A percentile compares a stretch with the other conserved stretches of the same genome.
These are phyloP conservation scores for Terfezia claveryi DNA, from an alignment of 495 filamentous ascomycete genomes.

Conservation along the genomic window DNA sequence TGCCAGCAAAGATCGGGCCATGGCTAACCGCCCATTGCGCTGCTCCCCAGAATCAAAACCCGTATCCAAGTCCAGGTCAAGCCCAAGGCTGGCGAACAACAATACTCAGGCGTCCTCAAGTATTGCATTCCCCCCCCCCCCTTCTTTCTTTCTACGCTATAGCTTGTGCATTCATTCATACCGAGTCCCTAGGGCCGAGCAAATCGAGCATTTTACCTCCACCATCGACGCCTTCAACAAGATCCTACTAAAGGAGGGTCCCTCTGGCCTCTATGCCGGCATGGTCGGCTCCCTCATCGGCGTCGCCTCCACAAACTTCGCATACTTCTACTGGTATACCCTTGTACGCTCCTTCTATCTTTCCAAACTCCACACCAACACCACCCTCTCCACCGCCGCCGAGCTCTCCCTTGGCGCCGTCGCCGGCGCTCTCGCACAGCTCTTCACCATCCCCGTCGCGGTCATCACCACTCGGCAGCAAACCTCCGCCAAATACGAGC, in stretches of 20 bases:
- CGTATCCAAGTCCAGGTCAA: conserved; percentile 93
- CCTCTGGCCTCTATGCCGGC: conserved; percentile 68
- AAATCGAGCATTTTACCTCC: conserved; percentile 44
- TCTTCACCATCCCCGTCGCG: conserved; percentile 89
- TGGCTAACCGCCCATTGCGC: neutral
- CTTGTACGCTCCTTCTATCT: conserved; percentile 66
- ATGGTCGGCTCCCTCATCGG: conserved; percentile 70
- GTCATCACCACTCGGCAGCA: conserved; percentile 93
- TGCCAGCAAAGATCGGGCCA: too few species aligned
- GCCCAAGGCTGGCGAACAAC: conserved; percentile 20
- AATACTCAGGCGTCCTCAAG: conserved; percentile 1
- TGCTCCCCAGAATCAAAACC: conserved; percentile 57
- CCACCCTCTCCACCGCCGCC: conserved; percentile 53
- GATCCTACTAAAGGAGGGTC: conserved; percentile 63
- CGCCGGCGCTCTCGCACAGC: conserved; percentile 75
- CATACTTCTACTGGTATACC: conserved; percentile 99
- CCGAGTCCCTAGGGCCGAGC: conserved; percentile 14
- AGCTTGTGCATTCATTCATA: conserved; percentile 3
- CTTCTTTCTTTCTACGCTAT: neutral
- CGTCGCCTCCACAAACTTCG: conserved; percentile 94
- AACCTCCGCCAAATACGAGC: conserved; percentile 62
- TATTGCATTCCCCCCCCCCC: neutral
- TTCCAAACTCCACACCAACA: conserved; percentile 33
- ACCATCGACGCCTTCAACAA: conserved; percentile 53
- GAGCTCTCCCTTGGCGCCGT: conserved; percentile 76